These are phyloP conservation scores for Neobulgaria alba DNA, from an alignment of 2,329 filamentous ascomycete species.

Conservation along the genomic window DNA sequence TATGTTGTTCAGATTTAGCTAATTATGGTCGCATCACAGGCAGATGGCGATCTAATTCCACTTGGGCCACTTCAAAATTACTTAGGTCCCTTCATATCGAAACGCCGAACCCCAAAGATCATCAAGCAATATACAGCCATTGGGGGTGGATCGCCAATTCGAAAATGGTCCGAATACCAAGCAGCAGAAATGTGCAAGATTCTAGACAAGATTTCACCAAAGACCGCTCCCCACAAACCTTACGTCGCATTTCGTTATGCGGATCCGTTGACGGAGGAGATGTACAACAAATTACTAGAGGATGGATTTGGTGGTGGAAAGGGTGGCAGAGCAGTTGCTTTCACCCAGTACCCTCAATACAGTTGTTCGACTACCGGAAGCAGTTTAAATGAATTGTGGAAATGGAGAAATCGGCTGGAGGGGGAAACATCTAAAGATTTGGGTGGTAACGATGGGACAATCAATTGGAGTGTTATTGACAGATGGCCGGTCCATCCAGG, in stretches of 20 bases:
- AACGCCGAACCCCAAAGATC: conserved; percentile 88
- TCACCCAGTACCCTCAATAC: conserved; percentile 98
- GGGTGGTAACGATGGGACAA: conserved; percentile 53
- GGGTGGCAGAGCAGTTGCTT: conserved; percentile 90
- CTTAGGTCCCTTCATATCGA: conserved; percentile 78
- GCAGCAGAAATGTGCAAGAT: conserved; percentile 95
- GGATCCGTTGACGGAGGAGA: conserved; percentile 85
- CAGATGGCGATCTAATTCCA: conserved; percentile 92
- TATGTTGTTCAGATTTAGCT: conserved; percentile 1
- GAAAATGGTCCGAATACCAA: conserved; percentile 96
- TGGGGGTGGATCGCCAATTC: conserved; percentile 93
- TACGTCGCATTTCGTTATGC: conserved; percentile 98
- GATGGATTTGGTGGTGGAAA: conserved; percentile 87
- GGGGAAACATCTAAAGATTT: conserved; percentile 47
- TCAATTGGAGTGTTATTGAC: conserved; percentile 96
- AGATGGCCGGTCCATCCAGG: conserved; percentile 91
- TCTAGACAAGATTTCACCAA: conserved; percentile 79
- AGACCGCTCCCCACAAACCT: conserved; percentile 92
- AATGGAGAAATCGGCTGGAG: conserved; percentile 84
- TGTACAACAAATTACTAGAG: conserved; percentile 72
- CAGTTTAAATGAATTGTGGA: conserved; percentile 95
- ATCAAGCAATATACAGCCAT: conserved; percentile 92
- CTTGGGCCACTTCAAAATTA: conserved; percentile 86
- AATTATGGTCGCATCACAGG: conserved; percentile 41
- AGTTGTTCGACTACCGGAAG: conserved; percentile 96